Conservation (phyloP, 2,329 filamentous ascomycete genomes). For the Aspergillus udagawae region DNA sequence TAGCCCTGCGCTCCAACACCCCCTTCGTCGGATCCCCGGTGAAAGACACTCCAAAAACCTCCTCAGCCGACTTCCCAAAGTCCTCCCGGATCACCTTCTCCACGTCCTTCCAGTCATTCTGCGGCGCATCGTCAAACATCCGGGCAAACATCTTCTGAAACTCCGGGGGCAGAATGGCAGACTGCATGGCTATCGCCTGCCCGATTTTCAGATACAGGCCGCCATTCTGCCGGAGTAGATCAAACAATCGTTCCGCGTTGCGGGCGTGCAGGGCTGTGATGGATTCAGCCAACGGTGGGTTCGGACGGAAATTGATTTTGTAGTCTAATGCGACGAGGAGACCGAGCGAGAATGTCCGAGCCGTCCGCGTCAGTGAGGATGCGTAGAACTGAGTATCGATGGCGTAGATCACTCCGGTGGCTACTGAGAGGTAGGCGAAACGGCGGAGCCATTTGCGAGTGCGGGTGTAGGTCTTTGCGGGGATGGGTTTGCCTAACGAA, state of each 20-base stretch:
- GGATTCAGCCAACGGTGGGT: constrained; percentile 69
- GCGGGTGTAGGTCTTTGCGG: constrained; percentile 67
- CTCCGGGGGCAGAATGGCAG: constrained; percentile 84
- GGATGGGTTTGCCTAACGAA: constrained; percentile 68
- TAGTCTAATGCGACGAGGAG: constrained; percentile 84
- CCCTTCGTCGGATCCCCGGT: constrained; percentile 59
- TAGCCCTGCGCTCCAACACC: constrained; percentile 66
- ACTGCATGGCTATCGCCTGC: constrained; percentile 98
- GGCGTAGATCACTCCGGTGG: constrained; percentile 61
- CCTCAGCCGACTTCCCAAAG: constrained; percentile 78
- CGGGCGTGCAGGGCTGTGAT: constrained; percentile 76
- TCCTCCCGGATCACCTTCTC: constrained; percentile 82
- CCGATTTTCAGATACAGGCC: constrained; percentile 96
- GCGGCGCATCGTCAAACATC: constrained; percentile 97
- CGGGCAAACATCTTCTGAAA: constrained; percentile 93
- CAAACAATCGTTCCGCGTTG: constrained; percentile 77
- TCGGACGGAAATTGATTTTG: constrained; percentile 87
- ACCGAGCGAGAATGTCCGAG: constrained; percentile 76
- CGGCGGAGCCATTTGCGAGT: constrained; percentile 74
- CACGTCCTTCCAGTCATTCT: constrained; percentile 82
- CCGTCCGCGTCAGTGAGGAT: constrained; percentile 70
- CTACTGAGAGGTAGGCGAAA: constrained; percentile 58
- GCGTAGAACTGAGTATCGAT: constrained; percentile 74
- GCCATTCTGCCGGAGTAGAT: constrained; percentile 79
- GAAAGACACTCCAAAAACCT: constrained; percentile 90